phyloP scores from a whole-genome alignment of 768 basidiomycete genomes.

The Podaxis carcinomalis region DNA sequence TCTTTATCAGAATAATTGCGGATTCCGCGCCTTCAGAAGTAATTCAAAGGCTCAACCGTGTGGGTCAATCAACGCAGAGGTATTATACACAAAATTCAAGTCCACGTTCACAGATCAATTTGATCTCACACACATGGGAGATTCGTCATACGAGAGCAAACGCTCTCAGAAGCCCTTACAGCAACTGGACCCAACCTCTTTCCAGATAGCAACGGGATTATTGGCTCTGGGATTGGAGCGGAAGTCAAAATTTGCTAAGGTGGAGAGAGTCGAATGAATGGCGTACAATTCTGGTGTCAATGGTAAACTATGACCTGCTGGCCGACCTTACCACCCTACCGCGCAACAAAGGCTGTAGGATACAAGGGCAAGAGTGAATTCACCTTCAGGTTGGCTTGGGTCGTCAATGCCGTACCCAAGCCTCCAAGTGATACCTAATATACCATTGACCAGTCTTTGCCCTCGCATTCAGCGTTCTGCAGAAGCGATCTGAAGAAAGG shows the following conservation, averaged over 20 bases:
- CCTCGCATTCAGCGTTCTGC: neutral
- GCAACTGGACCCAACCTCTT: constrained; percentile 31
- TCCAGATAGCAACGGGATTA: constrained; percentile 55
- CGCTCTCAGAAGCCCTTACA: constrained; percentile 7
- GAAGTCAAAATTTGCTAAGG: neutral
- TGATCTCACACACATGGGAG: neutral
- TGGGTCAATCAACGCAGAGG: neutral
- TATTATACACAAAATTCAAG: neutral
- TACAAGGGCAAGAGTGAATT: constrained; percentile 6
- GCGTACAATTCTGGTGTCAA: constrained; percentile 47
- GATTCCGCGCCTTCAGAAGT: neutral
- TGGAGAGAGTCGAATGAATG: neutral
- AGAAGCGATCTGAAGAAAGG: neutral
- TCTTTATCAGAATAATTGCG: neutral
- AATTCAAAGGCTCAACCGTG: neutral
- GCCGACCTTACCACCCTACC: constrained; percentile 56
- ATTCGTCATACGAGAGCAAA: neutral
- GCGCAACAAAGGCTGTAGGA: neutral
- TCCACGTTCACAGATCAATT: neutral
- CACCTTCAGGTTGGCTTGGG: constrained; percentile 53
- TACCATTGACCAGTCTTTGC: constrained; percentile 46
- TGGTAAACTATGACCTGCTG: constrained; percentile 49
- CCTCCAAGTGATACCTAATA: constrained; percentile 60
- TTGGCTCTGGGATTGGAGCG: constrained; percentile 37
- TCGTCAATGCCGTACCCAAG: constrained; percentile 52